Evolutionary conservation across 2,329 filamentous ascomycete species (phyloP).

Genomic region (Penicillium frequentans): DNA sequence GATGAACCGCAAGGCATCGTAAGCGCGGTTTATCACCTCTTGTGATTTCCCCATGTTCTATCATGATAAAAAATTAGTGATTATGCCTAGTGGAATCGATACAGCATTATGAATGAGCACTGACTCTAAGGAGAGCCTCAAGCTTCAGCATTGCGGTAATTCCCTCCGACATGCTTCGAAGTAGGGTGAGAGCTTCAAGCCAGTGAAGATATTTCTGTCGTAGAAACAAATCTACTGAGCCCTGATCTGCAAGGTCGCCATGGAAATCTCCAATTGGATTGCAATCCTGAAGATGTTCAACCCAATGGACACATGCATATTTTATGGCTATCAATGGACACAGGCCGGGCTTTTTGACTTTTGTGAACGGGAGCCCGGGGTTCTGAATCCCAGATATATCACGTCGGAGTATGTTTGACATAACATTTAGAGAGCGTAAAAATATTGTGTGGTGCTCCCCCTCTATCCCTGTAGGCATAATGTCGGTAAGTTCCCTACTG

Average conservation of each 20-base stretch:
- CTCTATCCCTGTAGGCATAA: constrained; percentile 18
- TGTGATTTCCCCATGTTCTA: background rate
- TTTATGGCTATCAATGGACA: constrained; percentile 21
- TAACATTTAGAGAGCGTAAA: background rate
- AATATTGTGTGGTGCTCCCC: background rate
- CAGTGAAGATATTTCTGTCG: constrained; percentile 25
- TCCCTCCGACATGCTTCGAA: constrained; percentile 17
- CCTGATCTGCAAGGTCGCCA: background rate
- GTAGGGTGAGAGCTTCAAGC: constrained; percentile 29
- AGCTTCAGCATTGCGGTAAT: constrained; percentile 21
- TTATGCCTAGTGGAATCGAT: background rate
- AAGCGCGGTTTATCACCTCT: background rate
- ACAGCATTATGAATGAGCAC: background rate
- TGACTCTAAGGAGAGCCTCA: constrained; percentile 7
- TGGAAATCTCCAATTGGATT: background rate
- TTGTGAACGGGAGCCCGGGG: background rate
- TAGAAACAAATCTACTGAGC: constrained; percentile 19
- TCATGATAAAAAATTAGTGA: background rate
- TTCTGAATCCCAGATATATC: background rate
- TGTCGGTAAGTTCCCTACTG: background rate
- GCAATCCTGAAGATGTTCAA: constrained; percentile 29
- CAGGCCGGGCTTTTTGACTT: background rate
- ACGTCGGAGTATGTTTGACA: background rate
- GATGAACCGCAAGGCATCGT: background rate
- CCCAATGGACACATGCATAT: constrained; percentile 39